Base-by-base conservation (phyloP, 2,329 filamentous ascomycete genomes). In the Pseudogymnoascus sp. region DNA sequence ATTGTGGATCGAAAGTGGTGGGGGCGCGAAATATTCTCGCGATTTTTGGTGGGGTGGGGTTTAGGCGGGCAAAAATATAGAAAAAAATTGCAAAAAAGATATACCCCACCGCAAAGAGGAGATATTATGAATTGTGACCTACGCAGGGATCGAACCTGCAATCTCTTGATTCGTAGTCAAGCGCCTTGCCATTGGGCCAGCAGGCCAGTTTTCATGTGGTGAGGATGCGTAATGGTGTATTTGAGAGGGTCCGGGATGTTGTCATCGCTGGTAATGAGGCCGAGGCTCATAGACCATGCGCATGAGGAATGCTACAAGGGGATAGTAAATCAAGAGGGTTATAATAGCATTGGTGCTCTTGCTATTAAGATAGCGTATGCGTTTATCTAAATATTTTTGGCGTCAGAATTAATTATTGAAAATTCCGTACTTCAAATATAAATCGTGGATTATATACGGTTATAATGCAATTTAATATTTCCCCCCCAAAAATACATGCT, bases 111-210 rank as follows among this genome's bases (percentile, higher is more conserved):
- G 27, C 15, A n/a, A 51, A 15, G 44, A 31, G 44, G 42, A 27
- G 27, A 17, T 15, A n/a, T 51, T 51, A 31, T 51, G 44, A 51
- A 51, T 61, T 62, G 59, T 64, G 62, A 64, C 62, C 62, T 60
- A 63, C 48, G 62, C 67, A 68, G 69, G 68, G 69, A 66, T 70
- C 69, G 69, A 73, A 74, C 72, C 72, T 71, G 68, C 65, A 74
- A 74, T 75, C 73, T 74, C 72, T 74, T 75, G 73, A 75, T 75
- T 79, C 78, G 78, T 80, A 81, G 79, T 81, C 79, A 81, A 80
- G 77, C 78, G 78, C 79, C 79, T 81, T 81, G 78, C 79, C 79
- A 81, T 81, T 81, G 78, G 79, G 79, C 79, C 79, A 81, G 66
- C 70, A 63, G 66, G 63, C 66, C 66, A 17, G 42, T 64, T 59